Percentiles rank a stretch among this genome's conserved stretches.
Evolutionary conservation across 2,329 filamentous ascomycete genomes (phyloP).

Genomic region (Xylariomycetidae sp.): DNA sequence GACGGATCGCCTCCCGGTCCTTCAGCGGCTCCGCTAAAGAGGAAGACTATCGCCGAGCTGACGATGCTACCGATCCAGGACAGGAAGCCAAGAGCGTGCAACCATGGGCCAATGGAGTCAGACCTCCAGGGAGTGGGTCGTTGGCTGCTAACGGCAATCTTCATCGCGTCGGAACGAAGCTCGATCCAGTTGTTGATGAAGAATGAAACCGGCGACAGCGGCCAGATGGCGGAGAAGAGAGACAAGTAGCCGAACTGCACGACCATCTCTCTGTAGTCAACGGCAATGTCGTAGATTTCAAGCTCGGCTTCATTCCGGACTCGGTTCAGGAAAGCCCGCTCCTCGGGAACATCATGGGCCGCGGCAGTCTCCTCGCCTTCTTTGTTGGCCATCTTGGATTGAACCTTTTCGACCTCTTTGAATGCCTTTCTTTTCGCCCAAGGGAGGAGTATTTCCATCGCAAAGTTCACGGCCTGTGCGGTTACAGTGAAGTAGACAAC

Average conservation of each 20-base stretch:
- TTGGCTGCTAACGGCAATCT: conserved; percentile 85
- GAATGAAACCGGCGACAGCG: conserved; percentile 83
- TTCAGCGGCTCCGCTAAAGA: conserved; percentile 68
- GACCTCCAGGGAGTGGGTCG: conserved; percentile 84
- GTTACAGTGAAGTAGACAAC: conserved; percentile 96
- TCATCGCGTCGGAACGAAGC: conserved; percentile 85
- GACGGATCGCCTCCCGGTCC: conserved; percentile 61
- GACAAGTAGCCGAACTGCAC: conserved; percentile 80
- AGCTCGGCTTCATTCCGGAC: conserved; percentile 80
- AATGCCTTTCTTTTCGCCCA: conserved; percentile 74
- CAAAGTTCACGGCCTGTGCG: conserved; percentile 83
- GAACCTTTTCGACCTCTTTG: conserved; percentile 71
- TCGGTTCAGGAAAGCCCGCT: conserved; percentile 71
- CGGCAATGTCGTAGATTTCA: conserved; percentile 79
- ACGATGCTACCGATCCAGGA: conserved; percentile 90
- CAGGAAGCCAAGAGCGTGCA: conserved; percentile 80
- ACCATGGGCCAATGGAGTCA: conserved; percentile 91
- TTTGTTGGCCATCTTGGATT: conserved; percentile 52
- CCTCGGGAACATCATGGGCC: conserved; percentile 65
- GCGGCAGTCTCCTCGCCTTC: conserved; percentile 37
- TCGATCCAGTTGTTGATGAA: conserved; percentile 96
- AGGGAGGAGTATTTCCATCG: conserved; percentile 77
- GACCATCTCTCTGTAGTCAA: conserved; percentile 89
- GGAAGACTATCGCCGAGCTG: conserved; percentile 79
- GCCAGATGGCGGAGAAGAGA: conserved; percentile 91